Percentiles rank a stretch among this genome's conserved stretches.
Conservation (phyloP, 1,284 basidiomycete species). For the Fomitopsis betulina region DNA sequence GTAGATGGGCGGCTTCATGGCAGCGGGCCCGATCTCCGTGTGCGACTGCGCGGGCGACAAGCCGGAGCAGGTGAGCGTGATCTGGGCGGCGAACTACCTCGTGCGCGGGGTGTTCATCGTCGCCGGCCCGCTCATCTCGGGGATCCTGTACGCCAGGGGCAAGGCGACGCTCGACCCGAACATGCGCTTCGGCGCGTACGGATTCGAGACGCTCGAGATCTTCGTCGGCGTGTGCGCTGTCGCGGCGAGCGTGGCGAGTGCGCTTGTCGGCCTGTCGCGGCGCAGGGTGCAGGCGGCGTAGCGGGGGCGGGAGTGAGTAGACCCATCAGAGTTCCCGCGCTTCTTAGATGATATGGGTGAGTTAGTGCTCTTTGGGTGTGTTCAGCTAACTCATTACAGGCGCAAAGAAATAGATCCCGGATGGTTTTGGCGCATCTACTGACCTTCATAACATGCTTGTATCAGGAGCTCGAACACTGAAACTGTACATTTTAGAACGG, state of each 20-base stretch:
- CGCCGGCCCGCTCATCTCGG: constrained; percentile 22
- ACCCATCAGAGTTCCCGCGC: too few relatives aligned
- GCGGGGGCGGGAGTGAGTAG: background rate
- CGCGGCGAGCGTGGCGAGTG: constrained; percentile 16
- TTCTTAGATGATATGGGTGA: too few relatives aligned
- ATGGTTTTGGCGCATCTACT: too few relatives aligned
- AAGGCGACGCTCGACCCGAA: constrained; percentile 3
- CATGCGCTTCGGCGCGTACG: constrained; percentile 15
- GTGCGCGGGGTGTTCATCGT: constrained; percentile 22
- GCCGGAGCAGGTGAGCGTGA: constrained; percentile 21
- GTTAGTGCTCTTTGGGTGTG: too few relatives aligned
- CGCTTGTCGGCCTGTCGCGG: constrained; percentile 14
- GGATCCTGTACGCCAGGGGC: constrained; percentile 18
- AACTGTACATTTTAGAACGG: too few relatives aligned
- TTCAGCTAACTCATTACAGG: too few relatives aligned
- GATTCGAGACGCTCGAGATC: constrained; percentile 23
- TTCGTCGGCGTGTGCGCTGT: constrained; percentile 23
- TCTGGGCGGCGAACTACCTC: constrained; percentile 19
- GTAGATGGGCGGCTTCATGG: constrained; percentile 24
- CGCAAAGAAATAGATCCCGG: too few relatives aligned
- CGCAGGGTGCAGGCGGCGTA: background rate
- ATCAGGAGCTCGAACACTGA: too few relatives aligned
- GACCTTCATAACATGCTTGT: too few relatives aligned
- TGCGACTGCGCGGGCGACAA: constrained; percentile 20
- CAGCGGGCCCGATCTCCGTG: constrained; percentile 20